Evolutionary conservation across 2,329 filamentous ascomycete species (phyloP).

Genomic region (Trichoderma pleuroti): DNA sequence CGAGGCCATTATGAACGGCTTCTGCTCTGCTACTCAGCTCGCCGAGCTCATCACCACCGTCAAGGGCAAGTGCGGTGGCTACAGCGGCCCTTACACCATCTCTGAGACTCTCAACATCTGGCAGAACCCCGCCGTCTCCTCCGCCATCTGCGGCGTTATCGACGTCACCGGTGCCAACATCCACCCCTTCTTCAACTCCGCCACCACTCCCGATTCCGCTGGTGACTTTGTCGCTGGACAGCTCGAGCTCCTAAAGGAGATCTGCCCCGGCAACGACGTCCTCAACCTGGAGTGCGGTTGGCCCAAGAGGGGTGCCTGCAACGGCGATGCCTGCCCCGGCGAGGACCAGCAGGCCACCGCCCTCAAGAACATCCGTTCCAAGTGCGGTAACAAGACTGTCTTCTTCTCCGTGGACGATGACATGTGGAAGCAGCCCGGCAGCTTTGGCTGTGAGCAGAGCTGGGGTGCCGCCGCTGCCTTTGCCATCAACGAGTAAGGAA

Average conservation of each 20-base stretch:
- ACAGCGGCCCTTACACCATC: constrained; percentile 73
- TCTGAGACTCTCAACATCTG: constrained; percentile 81
- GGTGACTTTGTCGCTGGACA: constrained; percentile 73
- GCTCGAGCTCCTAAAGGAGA: constrained; percentile 63
- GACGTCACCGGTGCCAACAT: constrained; percentile 83
- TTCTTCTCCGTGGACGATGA: constrained; percentile 83
- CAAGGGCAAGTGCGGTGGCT: constrained; percentile 67
- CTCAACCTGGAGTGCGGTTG: constrained; percentile 90
- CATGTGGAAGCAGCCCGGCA: constrained; percentile 71
- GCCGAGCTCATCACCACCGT: constrained; percentile 65
- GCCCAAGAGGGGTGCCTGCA: constrained; percentile 67
- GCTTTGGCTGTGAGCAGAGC: constrained; percentile 71
- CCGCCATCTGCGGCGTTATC: constrained; percentile 65
- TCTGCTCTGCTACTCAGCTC: constrained; percentile 62
- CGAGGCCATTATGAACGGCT: constrained; percentile 78
- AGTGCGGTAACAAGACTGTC: constrained; percentile 64
- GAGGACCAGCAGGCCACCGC: constrained; percentile 64
- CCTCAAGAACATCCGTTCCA: constrained; percentile 65
- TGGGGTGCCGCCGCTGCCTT: constrained; percentile 58
- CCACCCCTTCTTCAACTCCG: constrained; percentile 89
- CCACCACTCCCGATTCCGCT: constrained; percentile 59
- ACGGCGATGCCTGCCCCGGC: constrained; percentile 70
- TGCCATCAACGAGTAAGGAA: not conserved
- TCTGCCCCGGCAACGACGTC: constrained; percentile 70
- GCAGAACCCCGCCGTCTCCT: constrained; percentile 57